phyloP scores from a whole-genome alignment of 2,329 filamentous ascomycete genomes.

The Stachybotrys elegans region DNA sequence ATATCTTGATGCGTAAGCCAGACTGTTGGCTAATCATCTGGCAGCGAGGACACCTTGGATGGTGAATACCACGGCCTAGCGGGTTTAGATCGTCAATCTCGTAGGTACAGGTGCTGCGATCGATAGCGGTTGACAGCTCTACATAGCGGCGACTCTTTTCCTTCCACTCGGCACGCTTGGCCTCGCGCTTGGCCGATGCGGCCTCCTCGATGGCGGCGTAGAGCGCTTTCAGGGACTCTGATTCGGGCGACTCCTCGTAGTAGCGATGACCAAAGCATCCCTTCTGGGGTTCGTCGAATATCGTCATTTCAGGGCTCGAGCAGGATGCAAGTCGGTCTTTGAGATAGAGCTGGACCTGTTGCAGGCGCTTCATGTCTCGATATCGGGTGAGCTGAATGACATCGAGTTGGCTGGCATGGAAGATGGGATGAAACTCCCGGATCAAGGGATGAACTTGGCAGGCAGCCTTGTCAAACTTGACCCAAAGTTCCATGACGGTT shows the following conservation, averaged over 20 bases:
- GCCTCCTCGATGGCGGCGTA: conserved; percentile 16
- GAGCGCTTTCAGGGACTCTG: conserved; percentile 9
- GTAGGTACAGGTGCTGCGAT: conserved; percentile 25
- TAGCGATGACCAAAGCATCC: conserved; percentile 22
- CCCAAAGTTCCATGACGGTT: conserved; percentile 18
- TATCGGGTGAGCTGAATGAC: conserved; percentile 11
- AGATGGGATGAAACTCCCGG: conserved; percentile 14
- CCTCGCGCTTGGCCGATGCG: conserved; percentile 10
- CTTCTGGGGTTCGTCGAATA: conserved; percentile 16
- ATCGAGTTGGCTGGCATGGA: conserved; percentile 17
- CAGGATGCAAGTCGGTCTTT: conserved; percentile 12
- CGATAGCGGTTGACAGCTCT: conserved; percentile 21
- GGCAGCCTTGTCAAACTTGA: conserved; percentile 12
- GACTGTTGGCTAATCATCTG: conserved; percentile 19
- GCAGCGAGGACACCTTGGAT: conserved; percentile 29
- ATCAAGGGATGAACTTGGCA: conserved; percentile 15
- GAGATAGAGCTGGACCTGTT: conserved; percentile 14
- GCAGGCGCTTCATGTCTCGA: conserved; percentile 13
- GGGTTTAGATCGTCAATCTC: conserved; percentile 13
- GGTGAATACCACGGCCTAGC: conserved; percentile 14
- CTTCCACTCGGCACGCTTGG: conserved; percentile 28
- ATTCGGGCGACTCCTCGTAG: conserved; percentile 16
- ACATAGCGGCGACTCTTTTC: conserved; percentile 23
- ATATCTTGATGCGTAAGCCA: conserved; percentile 28
- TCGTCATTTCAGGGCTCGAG: conserved; percentile 8